Percentiles rank a stretch among this genome's conserved stretches.
phyloP scores from a whole-genome alignment of 768 basidiomycete genomes.

The Kwoniella bestiolae region DNA sequence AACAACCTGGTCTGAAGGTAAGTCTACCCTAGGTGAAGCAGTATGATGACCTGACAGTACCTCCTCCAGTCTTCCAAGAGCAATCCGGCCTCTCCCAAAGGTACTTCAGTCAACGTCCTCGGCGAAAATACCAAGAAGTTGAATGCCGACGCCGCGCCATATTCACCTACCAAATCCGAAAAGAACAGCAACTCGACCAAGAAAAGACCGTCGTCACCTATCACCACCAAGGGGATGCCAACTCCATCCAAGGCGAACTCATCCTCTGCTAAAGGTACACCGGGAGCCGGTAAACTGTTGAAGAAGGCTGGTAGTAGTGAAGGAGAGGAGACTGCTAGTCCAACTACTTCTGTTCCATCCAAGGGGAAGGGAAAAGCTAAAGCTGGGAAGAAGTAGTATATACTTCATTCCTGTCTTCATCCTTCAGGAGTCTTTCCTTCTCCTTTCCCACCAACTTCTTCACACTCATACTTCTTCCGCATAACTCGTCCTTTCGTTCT shows the following conservation, averaged over 20 bases:
- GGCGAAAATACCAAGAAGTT: slow-evolving; percentile 16
- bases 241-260: slow-evolving; percentile 5
- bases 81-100: slow-evolving; percentile 15
- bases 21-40: background rate
- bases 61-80: slow-evolving; percentile 15
- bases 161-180: slow-evolving; percentile 19
- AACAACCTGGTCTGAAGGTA: slow-evolving; percentile 12
- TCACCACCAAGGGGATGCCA: background rate
- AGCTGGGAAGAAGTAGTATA: slow-evolving; percentile 12
- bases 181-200: background rate
- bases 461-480: background rate
- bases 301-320: slow-evolving; percentile 12
- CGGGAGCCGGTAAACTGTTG: slow-evolving; percentile 42
- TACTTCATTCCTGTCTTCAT: background rate
- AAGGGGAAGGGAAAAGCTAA: slow-evolving; percentile 16
- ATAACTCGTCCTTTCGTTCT: background rate
- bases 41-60: slow-evolving; percentile 17
- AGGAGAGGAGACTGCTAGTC: background rate
- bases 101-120: slow-evolving; percentile 7
- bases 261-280: slow-evolving; percentile 36
- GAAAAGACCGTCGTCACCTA: background rate
- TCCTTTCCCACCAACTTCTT: background rate
- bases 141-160: slow-evolving; percentile 22
- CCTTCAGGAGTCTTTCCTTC: background rate
- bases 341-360: background rate